Evolutionary conservation across 352 stramenopile genomes (phyloP).

Genomic region (Phytophthora podocarpi): DNA sequence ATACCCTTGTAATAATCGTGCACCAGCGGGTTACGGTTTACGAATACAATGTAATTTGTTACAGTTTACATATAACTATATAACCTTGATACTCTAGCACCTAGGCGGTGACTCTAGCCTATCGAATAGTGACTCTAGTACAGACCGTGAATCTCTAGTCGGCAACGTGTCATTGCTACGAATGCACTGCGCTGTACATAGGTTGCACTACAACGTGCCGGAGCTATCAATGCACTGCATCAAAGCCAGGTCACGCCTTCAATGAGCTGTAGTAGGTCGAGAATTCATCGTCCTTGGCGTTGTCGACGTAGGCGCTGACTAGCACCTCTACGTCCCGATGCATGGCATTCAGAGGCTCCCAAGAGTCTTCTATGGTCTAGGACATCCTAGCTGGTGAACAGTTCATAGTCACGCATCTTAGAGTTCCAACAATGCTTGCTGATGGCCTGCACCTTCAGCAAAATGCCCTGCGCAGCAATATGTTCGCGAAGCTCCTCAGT

Average conservation of each 20-base stretch:
- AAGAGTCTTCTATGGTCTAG: conserved; percentile 6
- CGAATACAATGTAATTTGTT: not conserved
- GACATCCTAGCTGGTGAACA: not conserved
- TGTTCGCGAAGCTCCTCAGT: conserved; percentile 33
- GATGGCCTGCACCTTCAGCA: conserved; percentile 11
- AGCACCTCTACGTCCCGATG: not conserved
- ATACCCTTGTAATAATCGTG: too few relatives aligned
- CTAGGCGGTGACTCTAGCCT: not conserved
- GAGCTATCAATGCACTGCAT: too few relatives aligned
- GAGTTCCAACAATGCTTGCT: conserved; percentile 1
- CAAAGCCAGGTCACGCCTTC: not conserved
- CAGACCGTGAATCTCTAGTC: conserved; percentile 6
- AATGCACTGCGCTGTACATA: too few relatives aligned
- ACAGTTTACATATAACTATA: not conserved
- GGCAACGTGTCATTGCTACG: not conserved
- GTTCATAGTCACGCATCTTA: not conserved
- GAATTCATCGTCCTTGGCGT: not conserved
- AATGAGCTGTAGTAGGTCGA: not conserved
- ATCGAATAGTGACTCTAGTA: conserved; percentile 1
- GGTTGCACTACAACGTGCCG: too few relatives aligned
- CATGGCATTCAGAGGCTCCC: conserved; percentile 1
- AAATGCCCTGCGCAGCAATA: conserved; percentile 21
- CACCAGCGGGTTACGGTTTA: too few relatives aligned
- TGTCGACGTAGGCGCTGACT: not conserved
- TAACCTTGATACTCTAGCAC: not conserved